Evolutionary conservation across 352 stramenopile species (phyloP).

Genomic region (Globisporangium heterothallicum): DNA sequence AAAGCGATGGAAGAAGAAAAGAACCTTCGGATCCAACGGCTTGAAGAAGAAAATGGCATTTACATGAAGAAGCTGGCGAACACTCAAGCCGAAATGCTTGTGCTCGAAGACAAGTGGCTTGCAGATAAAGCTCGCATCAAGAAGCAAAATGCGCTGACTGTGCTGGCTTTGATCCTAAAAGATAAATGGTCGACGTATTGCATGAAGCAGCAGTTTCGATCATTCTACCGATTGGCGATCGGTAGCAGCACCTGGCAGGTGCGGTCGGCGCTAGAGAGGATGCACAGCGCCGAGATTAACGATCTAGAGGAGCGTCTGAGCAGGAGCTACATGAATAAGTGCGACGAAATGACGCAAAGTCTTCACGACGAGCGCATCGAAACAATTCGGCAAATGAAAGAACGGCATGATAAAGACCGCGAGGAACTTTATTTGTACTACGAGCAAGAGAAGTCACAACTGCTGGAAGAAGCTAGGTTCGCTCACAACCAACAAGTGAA

Average conservation of each 20-base stretch:
- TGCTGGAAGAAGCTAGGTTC: conserved; percentile 40
- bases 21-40: conserved; percentile 34
- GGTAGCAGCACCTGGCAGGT: background rate
- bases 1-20: conserved; percentile 67
- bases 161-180: conserved; percentile 21
- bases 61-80: conserved; percentile 54
- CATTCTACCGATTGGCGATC: conserved; percentile 18
- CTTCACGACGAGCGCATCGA: conserved; percentile 45
- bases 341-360: conserved; percentile 47
- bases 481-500: conserved; percentile 23
- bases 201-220: conserved; percentile 16
- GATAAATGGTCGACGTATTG: conserved; percentile 15
- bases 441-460: conserved; percentile 49
- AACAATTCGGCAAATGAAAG: conserved; percentile 35
- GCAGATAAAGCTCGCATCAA: conserved; percentile 23
- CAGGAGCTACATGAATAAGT: conserved; percentile 49
- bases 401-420: conserved; percentile 40
- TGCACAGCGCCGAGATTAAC: conserved; percentile 19
- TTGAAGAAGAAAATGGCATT: conserved; percentile 41
- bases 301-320: conserved; percentile 38
- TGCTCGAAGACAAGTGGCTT: conserved; percentile 42
- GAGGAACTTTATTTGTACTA: conserved; percentile 47
- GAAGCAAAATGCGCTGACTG: conserved; percentile 24
- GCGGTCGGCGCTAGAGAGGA: conserved; percentile 6
- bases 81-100: conserved; percentile 48